Conservation (phyloP, 805 yeast species). For the Zygotorulaspora florentina region DNA sequence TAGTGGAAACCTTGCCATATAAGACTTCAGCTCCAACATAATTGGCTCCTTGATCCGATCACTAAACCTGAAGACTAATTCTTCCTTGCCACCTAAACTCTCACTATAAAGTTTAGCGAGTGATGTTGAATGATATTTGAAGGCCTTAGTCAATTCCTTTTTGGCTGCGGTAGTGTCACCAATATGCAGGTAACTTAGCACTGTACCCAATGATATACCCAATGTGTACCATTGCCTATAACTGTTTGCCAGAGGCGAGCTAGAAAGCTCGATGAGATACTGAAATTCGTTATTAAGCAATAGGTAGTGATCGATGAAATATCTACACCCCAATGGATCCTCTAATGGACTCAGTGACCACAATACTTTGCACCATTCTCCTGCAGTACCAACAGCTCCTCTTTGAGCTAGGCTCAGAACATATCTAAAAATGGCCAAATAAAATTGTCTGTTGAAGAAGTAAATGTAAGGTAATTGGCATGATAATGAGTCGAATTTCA, state of each 20-base stretch:
- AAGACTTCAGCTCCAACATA: conserved; percentile 49
- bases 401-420: conserved; percentile 67
- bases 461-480: conserved; percentile 71
- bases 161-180: conserved; percentile 44
- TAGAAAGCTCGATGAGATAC: conserved; percentile 54
- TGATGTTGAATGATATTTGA: conserved; percentile 52
- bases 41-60: conserved; percentile 17
- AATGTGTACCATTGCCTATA: conserved; percentile 70
- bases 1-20: conserved; percentile 49
- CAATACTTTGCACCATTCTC: conserved; percentile 66
- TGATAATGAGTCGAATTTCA: conserved; percentile 50
- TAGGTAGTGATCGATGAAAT: conserved; percentile 77
- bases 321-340: conserved; percentile 81
- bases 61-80: conserved; percentile 17
- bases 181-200: conserved; percentile 53
- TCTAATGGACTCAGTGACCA: conserved; percentile 68
- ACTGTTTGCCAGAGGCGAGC: conserved; percentile 52
- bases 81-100: conserved; percentile 23
- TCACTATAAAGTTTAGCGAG: conserved; percentile 23
- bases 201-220: conserved; percentile 62
- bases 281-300: conserved; percentile 59
- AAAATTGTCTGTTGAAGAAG: conserved; percentile 73
- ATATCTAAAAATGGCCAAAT: conserved; percentile 67
- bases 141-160: conserved; percentile 47
- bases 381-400: conserved; percentile 74